Evolutionary conservation across 768 basidiomycete species (phyloP).

Genomic region (Auricularia sp.): DNA sequence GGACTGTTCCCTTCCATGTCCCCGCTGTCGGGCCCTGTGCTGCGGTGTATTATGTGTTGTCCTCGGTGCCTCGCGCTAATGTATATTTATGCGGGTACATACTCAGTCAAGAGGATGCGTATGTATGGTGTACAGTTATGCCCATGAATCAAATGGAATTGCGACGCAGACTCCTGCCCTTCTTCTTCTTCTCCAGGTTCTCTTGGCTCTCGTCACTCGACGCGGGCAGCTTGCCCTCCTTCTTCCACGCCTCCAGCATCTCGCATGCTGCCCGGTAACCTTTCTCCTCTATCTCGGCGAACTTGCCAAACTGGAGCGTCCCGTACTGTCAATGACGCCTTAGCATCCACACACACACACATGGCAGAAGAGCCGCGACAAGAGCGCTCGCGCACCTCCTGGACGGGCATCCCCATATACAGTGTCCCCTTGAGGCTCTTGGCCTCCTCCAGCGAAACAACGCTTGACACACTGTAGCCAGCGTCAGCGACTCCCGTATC

Average conservation of each 20-base stretch:
- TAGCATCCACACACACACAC: too few relatives aligned
- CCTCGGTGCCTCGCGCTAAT: too few relatives aligned
- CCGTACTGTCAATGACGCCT: conserved; percentile 52
- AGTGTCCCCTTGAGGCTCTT: conserved; percentile 81
- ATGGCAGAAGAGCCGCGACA: neutral
- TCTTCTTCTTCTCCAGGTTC: conserved; percentile 41
- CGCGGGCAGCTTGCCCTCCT: conserved; percentile 77
- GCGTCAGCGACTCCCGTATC: neutral
- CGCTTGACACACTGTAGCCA: conserved; percentile 77
- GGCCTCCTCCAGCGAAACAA: conserved; percentile 91
- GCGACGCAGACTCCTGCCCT: conserved; percentile 66
- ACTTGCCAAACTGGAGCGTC: conserved; percentile 82
- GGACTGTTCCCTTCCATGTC: too few relatives aligned
- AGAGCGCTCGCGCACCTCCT: conserved; percentile 46
- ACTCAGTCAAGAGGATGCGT: neutral
- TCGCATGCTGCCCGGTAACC: conserved; percentile 69
- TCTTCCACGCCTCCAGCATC: conserved; percentile 67
- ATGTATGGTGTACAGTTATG: neutral
- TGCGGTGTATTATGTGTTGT: too few relatives aligned
- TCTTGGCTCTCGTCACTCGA: conserved; percentile 45
- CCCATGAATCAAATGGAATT: conserved; percentile 47
- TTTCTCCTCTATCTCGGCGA: conserved; percentile 76
- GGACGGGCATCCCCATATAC: conserved; percentile 93
- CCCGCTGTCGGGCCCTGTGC: too few relatives aligned
- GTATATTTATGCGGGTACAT: neutral